A percentile compares a stretch with the other conserved stretches of the same genome.
phyloP scores from a whole-genome alignment of 768 basidiomycete genomes.

The Russula emetica region DNA sequence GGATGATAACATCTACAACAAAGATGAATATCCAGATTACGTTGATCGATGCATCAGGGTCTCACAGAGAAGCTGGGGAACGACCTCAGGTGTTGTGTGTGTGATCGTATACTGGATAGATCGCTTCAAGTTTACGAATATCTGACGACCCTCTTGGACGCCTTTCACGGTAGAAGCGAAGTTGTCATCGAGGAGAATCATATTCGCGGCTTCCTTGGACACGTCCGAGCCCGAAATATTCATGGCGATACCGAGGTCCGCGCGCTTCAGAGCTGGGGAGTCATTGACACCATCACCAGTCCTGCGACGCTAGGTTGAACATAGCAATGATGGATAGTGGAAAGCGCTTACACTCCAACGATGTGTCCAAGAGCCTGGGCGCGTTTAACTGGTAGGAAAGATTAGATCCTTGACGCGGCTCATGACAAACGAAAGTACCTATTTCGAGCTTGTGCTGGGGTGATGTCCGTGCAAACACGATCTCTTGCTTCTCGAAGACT shows the following conservation, averaged over 20 bases:
- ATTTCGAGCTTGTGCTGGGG: constrained; percentile 73
- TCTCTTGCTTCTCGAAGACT: constrained; percentile 67
- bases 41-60: background rate
- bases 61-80: constrained; percentile 62
- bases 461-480: constrained; percentile 68
- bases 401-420: background rate
- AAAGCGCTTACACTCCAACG: constrained; percentile 57
- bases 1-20: constrained; percentile 56
- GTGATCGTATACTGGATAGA: constrained; percentile 67
- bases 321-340: background rate
- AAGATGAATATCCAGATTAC: background rate
- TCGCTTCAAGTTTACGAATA: constrained; percentile 66
- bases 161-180: constrained; percentile 72
- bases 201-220: constrained; percentile 70
- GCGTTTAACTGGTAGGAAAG: constrained; percentile 50
- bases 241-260: constrained; percentile 72
- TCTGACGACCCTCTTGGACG: constrained; percentile 63
- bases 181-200: constrained; percentile 69
- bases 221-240: constrained; percentile 72
- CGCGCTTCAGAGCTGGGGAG: constrained; percentile 67
- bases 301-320: constrained; percentile 33
- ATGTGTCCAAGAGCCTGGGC: constrained; percentile 68
- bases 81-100: constrained; percentile 65
- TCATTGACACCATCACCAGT: constrained; percentile 74
- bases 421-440: constrained; percentile 38